These are phyloP conservation scores for Wickerhamomyces queroliae DNA, from an alignment of 805 yeast species.

Conservation along the genomic window DNA sequence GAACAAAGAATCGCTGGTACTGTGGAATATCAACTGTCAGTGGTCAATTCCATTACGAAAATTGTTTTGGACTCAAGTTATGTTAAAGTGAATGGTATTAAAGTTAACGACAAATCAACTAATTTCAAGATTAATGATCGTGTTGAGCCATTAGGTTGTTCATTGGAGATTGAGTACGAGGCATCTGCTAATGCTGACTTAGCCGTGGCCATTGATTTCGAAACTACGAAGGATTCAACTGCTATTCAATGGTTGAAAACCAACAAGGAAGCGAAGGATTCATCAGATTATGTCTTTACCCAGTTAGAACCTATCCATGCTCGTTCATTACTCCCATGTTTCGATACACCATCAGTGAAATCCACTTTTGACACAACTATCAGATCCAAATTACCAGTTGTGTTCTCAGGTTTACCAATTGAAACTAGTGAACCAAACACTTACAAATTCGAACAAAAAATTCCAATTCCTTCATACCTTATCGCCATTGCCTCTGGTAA, in stretches of 20 bases:
- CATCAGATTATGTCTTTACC: constrained; percentile 51
- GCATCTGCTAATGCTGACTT: constrained; percentile 8
- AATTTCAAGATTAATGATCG: constrained; percentile 33
- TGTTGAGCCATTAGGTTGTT: constrained; percentile 54
- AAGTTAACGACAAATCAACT: constrained; percentile 32
- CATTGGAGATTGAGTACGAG: constrained; percentile 29
- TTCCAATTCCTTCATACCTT: constrained; percentile 82
- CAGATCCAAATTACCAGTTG: constrained; percentile 59
- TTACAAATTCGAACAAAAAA: constrained; percentile 60
- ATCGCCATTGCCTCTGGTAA: constrained; percentile 86
- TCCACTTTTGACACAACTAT: constrained; percentile 54
- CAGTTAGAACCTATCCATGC: constrained; percentile 93
- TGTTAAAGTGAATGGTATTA: constrained; percentile 40
- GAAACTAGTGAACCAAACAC: constrained; percentile 10
- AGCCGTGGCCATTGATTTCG: constrained; percentile 41
- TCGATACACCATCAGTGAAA: constrained; percentile 86
- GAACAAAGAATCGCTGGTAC: constrained; percentile 46
- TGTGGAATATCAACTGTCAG: constrained; percentile 40
- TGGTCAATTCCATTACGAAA: constrained; percentile 23
- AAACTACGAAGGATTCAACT: constrained; percentile 71
- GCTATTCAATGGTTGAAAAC: constrained; percentile 77
- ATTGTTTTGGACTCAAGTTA: constrained; percentile 68
- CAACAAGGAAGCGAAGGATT: constrained; percentile 70
- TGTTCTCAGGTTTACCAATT: constrained; percentile 61
- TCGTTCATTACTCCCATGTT: constrained; percentile 80